Conservation (phyloP, 805 yeast species). For the Starmerella bombicola region DNA sequence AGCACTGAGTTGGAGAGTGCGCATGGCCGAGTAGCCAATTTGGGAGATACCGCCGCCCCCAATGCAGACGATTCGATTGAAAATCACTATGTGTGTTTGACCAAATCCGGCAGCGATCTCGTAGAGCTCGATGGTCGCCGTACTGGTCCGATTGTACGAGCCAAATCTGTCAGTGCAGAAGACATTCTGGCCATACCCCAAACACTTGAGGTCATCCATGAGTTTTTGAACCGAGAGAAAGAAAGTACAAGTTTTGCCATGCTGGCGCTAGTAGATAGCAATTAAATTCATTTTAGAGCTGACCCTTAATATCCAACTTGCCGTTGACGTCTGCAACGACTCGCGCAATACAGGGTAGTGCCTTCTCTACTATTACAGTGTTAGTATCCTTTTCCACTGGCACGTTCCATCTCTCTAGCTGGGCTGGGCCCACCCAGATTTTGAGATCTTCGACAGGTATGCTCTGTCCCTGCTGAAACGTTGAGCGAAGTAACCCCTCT, state of each 20-base stretch:
- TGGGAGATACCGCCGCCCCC: slow-evolving; percentile 32
- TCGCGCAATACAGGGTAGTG: slow-evolving; percentile 2
- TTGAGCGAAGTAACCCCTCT: slow-evolving; percentile 6
- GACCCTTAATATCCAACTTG: slow-evolving; percentile 85
- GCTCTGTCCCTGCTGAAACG: slow-evolving; percentile 8
- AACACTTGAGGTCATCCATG: slow-evolving; percentile 45
- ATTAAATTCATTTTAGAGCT: slow-evolving; percentile 28
- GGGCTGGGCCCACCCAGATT: slow-evolving; percentile 1
- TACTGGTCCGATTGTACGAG: slow-evolving; percentile 53
- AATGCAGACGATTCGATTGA: slow-evolving; percentile 37
- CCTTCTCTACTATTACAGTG: background rate
- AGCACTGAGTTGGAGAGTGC: slow-evolving; percentile 32
- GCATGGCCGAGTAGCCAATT: slow-evolving; percentile 30
- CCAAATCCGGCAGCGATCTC: slow-evolving; percentile 40
- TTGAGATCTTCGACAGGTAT: slow-evolving; percentile 3
- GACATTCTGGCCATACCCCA: slow-evolving; percentile 33
- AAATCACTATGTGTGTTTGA: slow-evolving; percentile 67
- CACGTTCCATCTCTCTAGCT: slow-evolving; percentile 4
- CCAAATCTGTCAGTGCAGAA: background rate
- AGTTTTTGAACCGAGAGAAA: slow-evolving; percentile 44
- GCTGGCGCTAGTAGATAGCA: slow-evolving; percentile 40
- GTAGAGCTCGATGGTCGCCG: slow-evolving; percentile 87
- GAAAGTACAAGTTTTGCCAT: slow-evolving; percentile 46
- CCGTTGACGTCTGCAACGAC: slow-evolving; percentile 27
- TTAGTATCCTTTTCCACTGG: background rate